phyloP scores from a whole-genome alignment of 805 yeast species.

The Priceomyces medius region DNA sequence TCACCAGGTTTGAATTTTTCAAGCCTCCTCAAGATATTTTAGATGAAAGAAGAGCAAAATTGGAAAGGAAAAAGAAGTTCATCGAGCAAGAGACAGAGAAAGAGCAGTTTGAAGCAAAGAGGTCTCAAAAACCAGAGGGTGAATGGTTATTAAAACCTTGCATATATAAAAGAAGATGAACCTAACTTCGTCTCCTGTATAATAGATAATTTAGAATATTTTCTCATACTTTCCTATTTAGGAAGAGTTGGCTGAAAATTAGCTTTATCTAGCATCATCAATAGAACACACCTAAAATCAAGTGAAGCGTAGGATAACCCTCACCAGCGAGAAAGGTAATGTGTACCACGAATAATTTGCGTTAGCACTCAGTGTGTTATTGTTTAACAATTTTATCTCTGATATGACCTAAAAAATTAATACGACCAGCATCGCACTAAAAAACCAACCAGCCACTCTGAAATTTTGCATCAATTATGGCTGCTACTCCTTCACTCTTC shows the following conservation, averaged over 20 bases:
- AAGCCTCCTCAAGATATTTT: constrained; percentile 75
- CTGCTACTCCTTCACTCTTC: not conserved
- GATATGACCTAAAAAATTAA: not conserved
- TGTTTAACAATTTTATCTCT: too few species aligned
- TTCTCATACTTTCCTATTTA: too few species aligned
- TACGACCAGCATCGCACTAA: constrained; percentile 1
- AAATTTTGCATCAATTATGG: constrained; percentile 1
- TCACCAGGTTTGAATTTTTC: constrained; percentile 89
- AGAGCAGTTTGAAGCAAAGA: constrained; percentile 55
- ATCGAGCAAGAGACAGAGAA: constrained; percentile 67
- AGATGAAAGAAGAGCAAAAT: constrained; percentile 58
- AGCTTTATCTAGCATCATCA: too few species aligned
- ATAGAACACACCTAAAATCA: too few species aligned
- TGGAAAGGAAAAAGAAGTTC: constrained; percentile 63
- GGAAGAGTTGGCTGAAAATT: too few species aligned
- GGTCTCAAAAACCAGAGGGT: constrained; percentile 65
- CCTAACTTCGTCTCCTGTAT: not conserved
- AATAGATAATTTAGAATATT: too few species aligned
- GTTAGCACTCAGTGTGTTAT: too few species aligned
- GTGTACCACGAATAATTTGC: too few species aligned
- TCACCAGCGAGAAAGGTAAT: too few species aligned
- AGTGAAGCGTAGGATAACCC: too few species aligned
- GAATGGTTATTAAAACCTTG: constrained; percentile 94
- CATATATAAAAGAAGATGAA: constrained; percentile 76
- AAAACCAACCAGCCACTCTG: constrained; percentile 2